Percentiles rank a stretch among this genome's conserved stretches.
phyloP scores from a whole-genome alignment of 768 basidiomycete species.

The Sarcodon sp. region DNA sequence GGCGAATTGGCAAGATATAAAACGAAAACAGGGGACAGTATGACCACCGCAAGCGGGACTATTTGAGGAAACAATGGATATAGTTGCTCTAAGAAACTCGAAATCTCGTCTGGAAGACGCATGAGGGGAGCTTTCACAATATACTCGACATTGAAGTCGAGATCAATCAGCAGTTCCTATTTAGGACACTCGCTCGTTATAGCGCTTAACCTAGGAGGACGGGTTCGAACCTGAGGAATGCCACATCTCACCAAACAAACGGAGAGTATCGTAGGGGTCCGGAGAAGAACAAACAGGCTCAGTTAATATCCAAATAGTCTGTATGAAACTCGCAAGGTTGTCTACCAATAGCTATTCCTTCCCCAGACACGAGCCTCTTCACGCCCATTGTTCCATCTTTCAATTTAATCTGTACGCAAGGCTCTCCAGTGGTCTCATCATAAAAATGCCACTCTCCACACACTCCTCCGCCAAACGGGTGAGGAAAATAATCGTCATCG shows the following conservation, averaged over 20 bases:
- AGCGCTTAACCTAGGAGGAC: background rate
- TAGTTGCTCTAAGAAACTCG: background rate
- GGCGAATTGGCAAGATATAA: constrained; percentile 9
- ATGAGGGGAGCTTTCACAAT: background rate
- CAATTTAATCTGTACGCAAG: constrained; percentile 31
- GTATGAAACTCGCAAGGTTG: constrained; percentile 20
- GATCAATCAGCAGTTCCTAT: background rate
- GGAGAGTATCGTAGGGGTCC: background rate
- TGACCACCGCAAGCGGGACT: constrained; percentile 5
- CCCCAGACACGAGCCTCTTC: constrained; percentile 12
- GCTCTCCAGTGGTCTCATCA: constrained; percentile 47
- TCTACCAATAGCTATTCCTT: constrained; percentile 19
- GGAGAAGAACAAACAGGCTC: background rate
- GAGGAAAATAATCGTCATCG: constrained; percentile 61
- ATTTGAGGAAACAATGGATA: background rate
- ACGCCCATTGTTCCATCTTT: constrained; percentile 9
- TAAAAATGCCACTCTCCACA: constrained; percentile 50
- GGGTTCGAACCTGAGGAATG: background rate
- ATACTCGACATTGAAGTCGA: background rate
- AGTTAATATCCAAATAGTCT: constrained; percentile 4
- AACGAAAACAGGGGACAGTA: constrained; percentile 15
- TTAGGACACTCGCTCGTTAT: background rate
- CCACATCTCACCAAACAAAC: background rate
- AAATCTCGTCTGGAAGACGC: background rate
- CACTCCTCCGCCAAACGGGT: constrained; percentile 52